A percentile compares a stretch with the other conserved stretches of the same genome.
Evolutionary conservation across 2,329 filamentous ascomycete genomes (phyloP).

Genomic region (Arthrobotrys sinensis): DNA sequence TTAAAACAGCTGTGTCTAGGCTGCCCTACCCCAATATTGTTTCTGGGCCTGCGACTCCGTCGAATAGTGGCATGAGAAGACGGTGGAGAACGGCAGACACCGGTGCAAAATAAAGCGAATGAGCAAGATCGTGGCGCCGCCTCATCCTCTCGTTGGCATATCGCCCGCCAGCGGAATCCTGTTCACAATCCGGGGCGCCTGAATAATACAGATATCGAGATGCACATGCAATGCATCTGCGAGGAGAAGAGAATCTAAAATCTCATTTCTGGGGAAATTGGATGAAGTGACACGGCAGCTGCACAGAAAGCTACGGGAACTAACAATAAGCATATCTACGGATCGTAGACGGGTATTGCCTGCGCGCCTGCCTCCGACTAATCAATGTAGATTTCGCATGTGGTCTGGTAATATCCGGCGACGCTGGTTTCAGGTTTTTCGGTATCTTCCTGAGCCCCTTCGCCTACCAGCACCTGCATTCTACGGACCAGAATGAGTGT

Average conservation of each 20-base stretch:
- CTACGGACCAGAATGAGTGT: slow-evolving; percentile 1
- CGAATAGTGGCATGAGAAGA: slow-evolving; percentile 38
- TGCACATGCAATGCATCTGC: slow-evolving; percentile 15
- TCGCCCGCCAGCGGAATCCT: neutral
- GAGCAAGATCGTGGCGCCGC: slow-evolving; percentile 54
- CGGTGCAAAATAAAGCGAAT: slow-evolving; percentile 5
- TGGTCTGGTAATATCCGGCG: neutral
- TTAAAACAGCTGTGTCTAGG: slow-evolving; percentile 48
- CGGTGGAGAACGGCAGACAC: slow-evolving; percentile 32
- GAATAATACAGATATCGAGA: neutral
- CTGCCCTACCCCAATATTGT: slow-evolving; percentile 25
- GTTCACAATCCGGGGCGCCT: neutral
- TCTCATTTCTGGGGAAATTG: slow-evolving; percentile 23
- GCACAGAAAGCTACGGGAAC: neutral
- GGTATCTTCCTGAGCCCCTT: slow-evolving; percentile 28
- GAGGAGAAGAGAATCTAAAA: slow-evolving; percentile 6
- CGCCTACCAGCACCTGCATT: slow-evolving; percentile 17
- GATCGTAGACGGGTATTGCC: neutral
- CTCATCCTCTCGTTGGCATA: slow-evolving; percentile 35
- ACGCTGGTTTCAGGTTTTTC: slow-evolving; percentile 37
- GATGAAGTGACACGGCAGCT: slow-evolving; percentile 22
- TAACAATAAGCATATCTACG: slow-evolving; percentile 14
- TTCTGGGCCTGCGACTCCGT: slow-evolving; percentile 28
- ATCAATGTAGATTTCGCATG: slow-evolving; percentile 11
- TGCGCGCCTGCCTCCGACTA: neutral